Evolutionary conservation across 768 basidiomycete species (phyloP), one percentile per base, ranked within the genome.

Genomic region (Trametes coccinea): DNA sequence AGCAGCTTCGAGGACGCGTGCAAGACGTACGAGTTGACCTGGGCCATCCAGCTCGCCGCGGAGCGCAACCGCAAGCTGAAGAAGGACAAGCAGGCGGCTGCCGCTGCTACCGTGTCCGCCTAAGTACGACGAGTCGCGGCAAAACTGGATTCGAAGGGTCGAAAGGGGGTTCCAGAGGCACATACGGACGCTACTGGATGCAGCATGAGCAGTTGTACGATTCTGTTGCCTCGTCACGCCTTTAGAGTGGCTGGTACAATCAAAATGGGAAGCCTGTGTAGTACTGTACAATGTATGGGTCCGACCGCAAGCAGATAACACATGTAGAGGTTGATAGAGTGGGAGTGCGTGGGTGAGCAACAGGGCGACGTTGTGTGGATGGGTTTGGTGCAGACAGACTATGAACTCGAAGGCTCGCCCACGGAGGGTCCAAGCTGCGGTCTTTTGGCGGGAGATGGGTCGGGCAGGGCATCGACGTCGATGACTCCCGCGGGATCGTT

Each of bases 1-100:
- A 89, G 87, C 69, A 83, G 85, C 10, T 96, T 89, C 75, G 92
- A 93, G 75, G 91, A 94, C 75, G 93, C 93, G 45, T 89, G 87
- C 68, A 87, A 83, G 75, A 90, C 93, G 6, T 96, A 96, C 67
- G 87, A 95, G 73, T 80, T 96, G 62, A 95, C 93, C 27, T 96
- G 94, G 94, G 92, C 93, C 31, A 95, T 96, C 72, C 88, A 93
- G 50, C 79, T 84, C 64, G 88, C 92, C 34, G 85, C 84, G 66
- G 91, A 93, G 71, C 81, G 80, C 52, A 85, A 85, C 62, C 84
- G 85, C 62, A 69, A 74, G 61, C 33, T 44, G n/a, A 64, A 60
- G 61, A 52, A 54, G 45, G 61, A 61, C n/a, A 50, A 48, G 2
- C 31, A 60, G 31, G 43, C 57, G 5, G 53, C 57, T 14, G 27